Conservation (phyloP, 257 asterid genomes). For the Jaltomata sinuosa region DNA sequence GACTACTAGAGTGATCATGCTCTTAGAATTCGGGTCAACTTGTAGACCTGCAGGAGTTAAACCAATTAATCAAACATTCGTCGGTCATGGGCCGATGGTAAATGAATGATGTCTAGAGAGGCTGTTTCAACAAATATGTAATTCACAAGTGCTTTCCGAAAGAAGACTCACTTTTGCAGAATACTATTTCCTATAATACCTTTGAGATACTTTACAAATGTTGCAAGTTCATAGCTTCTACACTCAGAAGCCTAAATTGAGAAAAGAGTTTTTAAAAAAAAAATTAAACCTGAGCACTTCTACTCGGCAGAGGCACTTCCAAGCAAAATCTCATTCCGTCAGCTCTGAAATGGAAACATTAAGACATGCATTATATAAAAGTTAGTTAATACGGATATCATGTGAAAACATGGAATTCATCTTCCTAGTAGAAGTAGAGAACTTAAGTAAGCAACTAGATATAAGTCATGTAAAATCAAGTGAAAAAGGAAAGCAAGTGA, state of each 20-base stretch:
- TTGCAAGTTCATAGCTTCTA: background rate
- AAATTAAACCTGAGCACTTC: constrained; percentile 83
- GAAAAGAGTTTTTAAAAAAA: background rate
- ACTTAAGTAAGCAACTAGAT: background rate
- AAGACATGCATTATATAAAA: constrained; percentile 1
- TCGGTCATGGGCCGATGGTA: background rate
- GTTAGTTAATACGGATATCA: background rate
- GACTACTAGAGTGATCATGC: constrained; percentile 17
- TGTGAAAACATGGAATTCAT: background rate
- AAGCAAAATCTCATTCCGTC: constrained; percentile 70
- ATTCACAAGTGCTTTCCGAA: background rate
- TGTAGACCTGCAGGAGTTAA: constrained; percentile 40
- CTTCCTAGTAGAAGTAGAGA: background rate
- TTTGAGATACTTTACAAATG: background rate
- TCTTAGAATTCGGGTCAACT: constrained; percentile 54
- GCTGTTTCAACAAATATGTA: background rate
- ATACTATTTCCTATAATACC: background rate
- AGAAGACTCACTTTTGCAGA: background rate
- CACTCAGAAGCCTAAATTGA: background rate
- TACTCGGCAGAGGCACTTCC: constrained; percentile 73
- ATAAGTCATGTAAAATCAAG: background rate
- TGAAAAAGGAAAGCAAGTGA: background rate
- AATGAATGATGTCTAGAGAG: background rate
- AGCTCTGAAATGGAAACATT: constrained; percentile 30
- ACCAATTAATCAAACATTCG: constrained; percentile 6